phyloP scores from a whole-genome alignment of 1,139 yeast genomes.

The Keqinozyma sinolaborantium region DNA sequence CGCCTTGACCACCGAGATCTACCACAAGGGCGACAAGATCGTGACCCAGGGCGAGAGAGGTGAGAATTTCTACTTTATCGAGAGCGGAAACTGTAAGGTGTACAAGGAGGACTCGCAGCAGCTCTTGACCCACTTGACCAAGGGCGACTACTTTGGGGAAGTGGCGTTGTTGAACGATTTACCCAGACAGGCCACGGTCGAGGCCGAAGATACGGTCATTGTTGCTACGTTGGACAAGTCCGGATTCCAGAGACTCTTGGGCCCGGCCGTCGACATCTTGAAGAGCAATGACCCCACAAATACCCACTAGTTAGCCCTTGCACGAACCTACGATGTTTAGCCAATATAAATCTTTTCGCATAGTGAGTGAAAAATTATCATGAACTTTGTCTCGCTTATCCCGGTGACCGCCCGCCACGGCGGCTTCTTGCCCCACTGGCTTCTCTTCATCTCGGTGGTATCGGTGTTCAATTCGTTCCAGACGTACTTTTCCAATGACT shows the following conservation, averaged over 20 bases:
- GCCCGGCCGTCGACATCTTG: slow-evolving; percentile 82
- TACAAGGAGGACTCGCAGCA: slow-evolving; percentile 55
- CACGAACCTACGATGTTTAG: too few species aligned
- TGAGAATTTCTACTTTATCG: slow-evolving; percentile 87
- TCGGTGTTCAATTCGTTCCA: slow-evolving; percentile 88
- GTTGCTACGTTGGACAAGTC: slow-evolving; percentile 89
- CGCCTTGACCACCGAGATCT: slow-evolving; percentile 79
- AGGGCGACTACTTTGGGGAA: slow-evolving; percentile 96
- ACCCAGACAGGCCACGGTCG: slow-evolving; percentile 94
- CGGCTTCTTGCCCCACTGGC: slow-evolving; percentile 45
- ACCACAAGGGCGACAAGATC: slow-evolving; percentile 68
- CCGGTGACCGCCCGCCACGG: slow-evolving; percentile 29
- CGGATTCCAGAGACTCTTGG: slow-evolving; percentile 90
- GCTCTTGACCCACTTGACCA: slow-evolving; percentile 54
- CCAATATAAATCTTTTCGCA: too few species aligned
- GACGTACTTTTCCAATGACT: slow-evolving; percentile 69
- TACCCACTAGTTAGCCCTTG: slow-evolving; percentile 3
- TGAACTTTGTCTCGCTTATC: slow-evolving; percentile 15
- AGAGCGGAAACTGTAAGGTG: slow-evolving; percentile 82
- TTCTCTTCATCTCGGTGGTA: slow-evolving; percentile 70
- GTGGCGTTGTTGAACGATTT: slow-evolving; percentile 86
- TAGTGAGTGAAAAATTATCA: too few species aligned
- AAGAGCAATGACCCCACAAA: slow-evolving; percentile 78
- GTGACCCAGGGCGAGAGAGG: slow-evolving; percentile 90
- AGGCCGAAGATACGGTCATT: slow-evolving; percentile 69